phyloP scores from a whole-genome alignment of 371 early-diverging fungal genomes.

The Mortierella sp. region DNA sequence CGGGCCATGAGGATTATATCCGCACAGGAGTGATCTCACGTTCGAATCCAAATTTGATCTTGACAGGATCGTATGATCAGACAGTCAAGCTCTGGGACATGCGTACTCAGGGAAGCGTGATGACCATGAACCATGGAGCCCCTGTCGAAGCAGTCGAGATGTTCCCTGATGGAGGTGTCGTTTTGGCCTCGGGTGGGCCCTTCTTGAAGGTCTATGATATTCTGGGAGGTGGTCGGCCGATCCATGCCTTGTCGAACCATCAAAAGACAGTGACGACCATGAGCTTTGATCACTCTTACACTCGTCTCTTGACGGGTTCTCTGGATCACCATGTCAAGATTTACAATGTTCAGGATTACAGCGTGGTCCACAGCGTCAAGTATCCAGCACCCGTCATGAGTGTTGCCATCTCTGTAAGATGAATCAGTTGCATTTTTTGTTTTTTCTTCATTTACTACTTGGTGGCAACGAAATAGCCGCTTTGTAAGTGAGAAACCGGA shows the following conservation, averaged over 20 bases:
- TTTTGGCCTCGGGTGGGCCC: conserved; percentile 84
- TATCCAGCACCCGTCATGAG: conserved; percentile 93
- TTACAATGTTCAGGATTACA: conserved; percentile 85
- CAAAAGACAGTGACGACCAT: conserved; percentile 95
- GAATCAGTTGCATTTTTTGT: background rate
- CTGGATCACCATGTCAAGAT: conserved; percentile 96
- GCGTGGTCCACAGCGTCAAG: conserved; percentile 87
- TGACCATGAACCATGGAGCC: conserved; percentile 85
- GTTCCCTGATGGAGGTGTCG: conserved; percentile 86
- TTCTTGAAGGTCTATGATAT: conserved; percentile 91
- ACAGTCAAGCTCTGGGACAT: conserved; percentile 93
- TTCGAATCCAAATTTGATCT: conserved; percentile 83
- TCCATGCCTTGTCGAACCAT: conserved; percentile 85
- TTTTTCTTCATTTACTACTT: background rate
- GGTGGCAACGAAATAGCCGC: background rate
- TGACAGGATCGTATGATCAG: conserved; percentile 95
- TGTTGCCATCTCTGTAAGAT: conserved; percentile 78
- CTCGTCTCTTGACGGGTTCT: conserved; percentile 88
- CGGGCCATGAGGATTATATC: conserved; percentile 92
- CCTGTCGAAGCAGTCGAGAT: conserved; percentile 91
- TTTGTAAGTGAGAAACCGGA: background rate
- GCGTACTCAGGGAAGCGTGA: conserved; percentile 75
- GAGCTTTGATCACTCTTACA: conserved; percentile 80
- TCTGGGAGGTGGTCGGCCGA: conserved; percentile 80
- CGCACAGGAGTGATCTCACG: conserved; percentile 77